Evolutionary conservation across 495 filamentous ascomycete species (phyloP), one percentile per base, ranked within the genome.

Genomic region (Acidomyces sp.): DNA sequence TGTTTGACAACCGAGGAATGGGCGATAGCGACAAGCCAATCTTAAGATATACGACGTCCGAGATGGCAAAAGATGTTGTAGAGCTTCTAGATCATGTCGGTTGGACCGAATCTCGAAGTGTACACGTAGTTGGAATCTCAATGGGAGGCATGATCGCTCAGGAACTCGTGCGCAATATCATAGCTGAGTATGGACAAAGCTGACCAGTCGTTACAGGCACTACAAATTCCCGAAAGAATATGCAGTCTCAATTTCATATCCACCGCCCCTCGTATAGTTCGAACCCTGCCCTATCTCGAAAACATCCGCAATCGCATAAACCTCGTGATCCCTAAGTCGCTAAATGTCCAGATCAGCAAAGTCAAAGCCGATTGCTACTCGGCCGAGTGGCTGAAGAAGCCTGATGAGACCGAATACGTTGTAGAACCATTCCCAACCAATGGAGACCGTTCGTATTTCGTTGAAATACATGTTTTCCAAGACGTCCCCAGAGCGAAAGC

Each of bases 141-240:
- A 76, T 87, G 62, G 81, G 81, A 40, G 82, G 85, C 48, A 92
- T 93, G 85, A 90, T 93, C 54, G 76, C 80, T 11, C 85, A 92
- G 60, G 85, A 93, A 57, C 50, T 83, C 28, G 71, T 72, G 61
- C 39, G 59, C 10, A 15, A 18, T 5, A 24, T 11, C 18, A 16
- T n/a, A 31, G 9, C 12, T n/a, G 6, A 15, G 4, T 12, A 21
- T 23, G 6, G 20, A 39, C 33, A 41, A 27, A 9, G 9, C 9
- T 6, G 16, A 18, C 6, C 20, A 6, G 16, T 6, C 13, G 9
- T 23, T 3, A 24, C 39, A 69, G 62, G 80, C 71, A 13, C 66
- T 66, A 40, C 62, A 75, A 3, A 72, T 75, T 27, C 80, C 83
- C 1, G 48, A 65, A 1, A 63, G 76, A 16, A 66, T 92, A 35